Percentiles rank a stretch among this genome's conserved stretches.
phyloP scores from a whole-genome alignment of 148 eudicot genomes.

The Rhododendron ovatum region DNA sequence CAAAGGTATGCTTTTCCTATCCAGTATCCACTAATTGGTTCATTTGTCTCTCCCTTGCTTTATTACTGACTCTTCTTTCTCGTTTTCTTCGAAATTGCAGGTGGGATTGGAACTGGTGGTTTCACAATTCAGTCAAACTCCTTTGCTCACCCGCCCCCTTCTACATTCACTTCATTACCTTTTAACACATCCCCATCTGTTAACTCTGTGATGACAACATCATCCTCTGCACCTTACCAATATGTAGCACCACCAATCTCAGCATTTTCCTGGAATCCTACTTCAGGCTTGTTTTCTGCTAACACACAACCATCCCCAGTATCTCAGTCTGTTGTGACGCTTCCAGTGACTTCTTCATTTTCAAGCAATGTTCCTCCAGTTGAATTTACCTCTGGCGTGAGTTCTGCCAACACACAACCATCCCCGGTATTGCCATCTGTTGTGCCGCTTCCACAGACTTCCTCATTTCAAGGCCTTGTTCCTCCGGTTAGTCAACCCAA shows the following conservation, averaged over 20 bases:
- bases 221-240: constrained; percentile 2
- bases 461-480: neutral
- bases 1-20: constrained; percentile 30
- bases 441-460: neutral
- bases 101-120: constrained; percentile 1
- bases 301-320: constrained; percentile 3
- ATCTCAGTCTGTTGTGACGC: neutral
- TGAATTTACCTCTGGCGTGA: neutral
- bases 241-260: neutral
- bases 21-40: neutral
- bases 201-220: neutral
- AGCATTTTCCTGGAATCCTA: neutral
- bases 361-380: neutral
- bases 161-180: neutral
- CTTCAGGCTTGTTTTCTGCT: neutral
- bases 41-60: neutral
- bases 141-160: neutral
- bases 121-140: neutral
- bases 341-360: neutral
- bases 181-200: constrained; percentile 5
- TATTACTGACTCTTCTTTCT: neutral
- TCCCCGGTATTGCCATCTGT: neutral
- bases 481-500: neutral
- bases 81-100: constrained; percentile 11
- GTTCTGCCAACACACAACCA: neutral